Conservation (phyloP, 2,329 filamentous ascomycete species). For the Epichloe glyceriae region DNA sequence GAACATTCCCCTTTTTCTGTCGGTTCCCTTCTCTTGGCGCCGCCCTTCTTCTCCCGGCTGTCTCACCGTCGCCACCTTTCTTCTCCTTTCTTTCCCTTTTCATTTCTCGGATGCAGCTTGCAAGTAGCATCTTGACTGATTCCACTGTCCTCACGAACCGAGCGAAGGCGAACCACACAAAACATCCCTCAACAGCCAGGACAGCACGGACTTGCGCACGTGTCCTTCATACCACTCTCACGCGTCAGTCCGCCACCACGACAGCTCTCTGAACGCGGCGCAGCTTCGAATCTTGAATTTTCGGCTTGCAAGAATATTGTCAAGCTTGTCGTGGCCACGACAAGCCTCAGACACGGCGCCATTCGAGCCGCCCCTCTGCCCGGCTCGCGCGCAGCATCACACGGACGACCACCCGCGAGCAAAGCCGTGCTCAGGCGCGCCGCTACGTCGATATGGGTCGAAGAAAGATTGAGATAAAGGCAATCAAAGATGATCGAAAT, state of each 20-base stretch:
- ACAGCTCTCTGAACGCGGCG: neutral
- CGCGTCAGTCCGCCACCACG: neutral
- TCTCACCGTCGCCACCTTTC: constrained; percentile 8
- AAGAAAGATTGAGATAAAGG: constrained; percentile 99
- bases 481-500: constrained; percentile 97
- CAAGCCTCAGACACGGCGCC: neutral
- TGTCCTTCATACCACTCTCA: neutral
- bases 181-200: neutral
- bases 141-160: neutral
- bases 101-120: neutral
- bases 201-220: neutral
- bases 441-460: constrained; percentile 58
- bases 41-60: constrained; percentile 4
- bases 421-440: constrained; percentile 6
- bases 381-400: neutral
- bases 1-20: neutral
- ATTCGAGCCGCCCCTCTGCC: neutral
- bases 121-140: neutral
- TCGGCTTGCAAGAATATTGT: neutral
- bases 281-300: neutral
- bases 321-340: neutral
- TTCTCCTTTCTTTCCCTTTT: neutral
- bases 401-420: constrained; percentile 5
- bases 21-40: constrained; percentile 1
- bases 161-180: neutral